Base-by-base conservation (phyloP, 1,139 yeast species). In the Hyphopichia buzzinii region DNA sequence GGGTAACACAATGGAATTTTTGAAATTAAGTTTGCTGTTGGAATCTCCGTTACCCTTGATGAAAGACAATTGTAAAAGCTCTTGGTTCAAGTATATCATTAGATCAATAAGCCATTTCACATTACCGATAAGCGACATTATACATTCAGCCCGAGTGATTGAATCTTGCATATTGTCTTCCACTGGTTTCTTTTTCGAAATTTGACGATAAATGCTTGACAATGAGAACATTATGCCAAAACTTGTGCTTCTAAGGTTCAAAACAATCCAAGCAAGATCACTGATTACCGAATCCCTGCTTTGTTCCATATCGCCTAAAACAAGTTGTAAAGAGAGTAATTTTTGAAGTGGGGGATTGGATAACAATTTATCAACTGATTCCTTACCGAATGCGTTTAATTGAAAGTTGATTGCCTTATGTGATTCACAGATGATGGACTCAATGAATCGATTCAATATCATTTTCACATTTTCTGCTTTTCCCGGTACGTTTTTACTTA, bases 21-120 rank as follows among this genome's bases (percentile, higher is more conserved):
- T 40, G 29, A 59, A 41, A 14, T 50, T 54, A 17, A 68, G 44
- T 21, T 49, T 52, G 39, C 64, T 57, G 17, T 44, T 43, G 7
- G 50, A 34, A 1, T 56, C 50, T 8, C 15, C 19, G 34, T 52
- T 45, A 21, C 48, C 47, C 33, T 51, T 49, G 23, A 50, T 44
- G 40, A 52, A 50, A 14, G 62, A 45, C 16, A 70, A 50, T 34
- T 69, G 73, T 14, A 77, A 59, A 16, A 88, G 55, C 45, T 87
- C 95, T 53, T 87, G 94, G 39, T 79, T 77, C 31, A 84, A 55
- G 42, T 75, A 77, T 0, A 79, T 75, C 47, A 85, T 66, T 39
- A 85, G 71, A 52, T 87, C 95, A 29, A 84, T 68, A 40, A 83
- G 70, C 95, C 95, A 88, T 46, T 86, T 73, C n/a, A 83, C 74